Base-by-base conservation (phyloP, 2,329 filamentous ascomycete species). In the Aspergillus sp. region DNA sequence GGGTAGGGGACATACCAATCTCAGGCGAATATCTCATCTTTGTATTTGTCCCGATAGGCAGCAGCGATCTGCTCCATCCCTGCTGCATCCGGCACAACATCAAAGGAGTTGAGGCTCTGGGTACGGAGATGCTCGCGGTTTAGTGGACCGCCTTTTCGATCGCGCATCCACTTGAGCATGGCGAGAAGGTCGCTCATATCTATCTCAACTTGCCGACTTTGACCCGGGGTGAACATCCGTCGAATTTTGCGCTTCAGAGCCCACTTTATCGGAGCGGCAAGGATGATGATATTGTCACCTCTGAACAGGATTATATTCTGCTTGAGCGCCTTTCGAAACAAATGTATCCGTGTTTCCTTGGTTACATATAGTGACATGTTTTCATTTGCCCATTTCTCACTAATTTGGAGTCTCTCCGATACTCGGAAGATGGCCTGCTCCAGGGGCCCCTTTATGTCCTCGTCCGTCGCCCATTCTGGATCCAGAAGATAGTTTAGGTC, bases 191-290 rank as follows among this genome's bases (percentile, higher is more conserved):
- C 71, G 14, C 55, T 58, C 44, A 71, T 62, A 58, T 74, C 71
- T 5, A 63, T 57, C n/a, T 61, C 64, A 8, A 60, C 58, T 52
- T 70, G 71, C 3, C 64, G 51, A 14, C 64, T 62, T 6, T 63
- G 60, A 6, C 61, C 52, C 4, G 57, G 62, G 19, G 60, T 55
- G 53, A 71, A 64, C 44, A 73, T 70, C 37, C 71, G 58, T 40
- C 71, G 60, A 31, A 74, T 48, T 44, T 74, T 74, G n/a, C 69
- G 63, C 53, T 74, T 71, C 5, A 74, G 60, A 1, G 70, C 69
- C 71, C 71, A 73, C 52, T 74, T 66, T 17, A 73, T 60, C n/a
- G 71, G 70, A 5, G 65, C 69, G 3, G 71, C 71, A 14, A 73
- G 64, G 27, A 73, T 59, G 25, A 64, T 57, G 5, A 74, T 53